phyloP scores from a whole-genome alignment of 495 filamentous ascomycete genomes.

The Neohortaea acidophila region DNA sequence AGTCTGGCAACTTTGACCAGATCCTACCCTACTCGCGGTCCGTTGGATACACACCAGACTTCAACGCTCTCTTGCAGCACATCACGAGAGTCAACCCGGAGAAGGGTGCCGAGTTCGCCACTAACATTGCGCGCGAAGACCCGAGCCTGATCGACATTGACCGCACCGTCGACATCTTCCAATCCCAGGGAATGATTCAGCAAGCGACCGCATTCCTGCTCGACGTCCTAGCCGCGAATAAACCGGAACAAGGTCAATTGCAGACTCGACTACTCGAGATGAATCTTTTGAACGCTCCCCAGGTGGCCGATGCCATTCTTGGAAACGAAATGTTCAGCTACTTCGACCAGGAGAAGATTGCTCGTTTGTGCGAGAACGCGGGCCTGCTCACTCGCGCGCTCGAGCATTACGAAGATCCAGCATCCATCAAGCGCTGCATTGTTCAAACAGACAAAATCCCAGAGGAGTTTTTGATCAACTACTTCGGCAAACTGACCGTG shows the following conservation, averaged over 20 bases:
- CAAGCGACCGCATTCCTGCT: conserved; percentile 94
- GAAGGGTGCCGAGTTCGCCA: conserved; percentile 88
- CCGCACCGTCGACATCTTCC: conserved; percentile 91
- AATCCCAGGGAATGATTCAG: conserved; percentile 93
- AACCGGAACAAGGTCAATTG: conserved; percentile 79
- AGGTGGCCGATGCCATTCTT: conserved; percentile 94
- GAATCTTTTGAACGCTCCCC: conserved; percentile 90
- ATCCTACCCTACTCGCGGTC: conserved; percentile 81
- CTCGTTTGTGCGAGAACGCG: conserved; percentile 81
- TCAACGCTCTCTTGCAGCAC: conserved; percentile 73
- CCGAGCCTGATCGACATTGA: conserved; percentile 84
- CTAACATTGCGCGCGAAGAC: conserved; percentile 65
- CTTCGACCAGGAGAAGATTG: conserved; percentile 79
- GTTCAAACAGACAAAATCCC: conserved; percentile 71
- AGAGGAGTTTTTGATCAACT: conserved; percentile 77
- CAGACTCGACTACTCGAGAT: conserved; percentile 95
- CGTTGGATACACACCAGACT: conserved; percentile 78
- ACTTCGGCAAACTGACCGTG: conserved; percentile 83
- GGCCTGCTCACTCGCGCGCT: conserved; percentile 40
- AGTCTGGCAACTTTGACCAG: conserved; percentile 90
- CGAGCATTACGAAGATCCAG: conserved; percentile 84
- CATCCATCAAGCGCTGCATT: conserved; percentile 74
- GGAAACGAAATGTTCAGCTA: conserved; percentile 95
- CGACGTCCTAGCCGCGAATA: conserved; percentile 84
- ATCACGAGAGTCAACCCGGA: conserved; percentile 82